Evolutionary conservation across 495 filamentous ascomycete genomes (phyloP), one percentile per base, ranked within the genome.

Genomic region (Penicillium silybi): DNA sequence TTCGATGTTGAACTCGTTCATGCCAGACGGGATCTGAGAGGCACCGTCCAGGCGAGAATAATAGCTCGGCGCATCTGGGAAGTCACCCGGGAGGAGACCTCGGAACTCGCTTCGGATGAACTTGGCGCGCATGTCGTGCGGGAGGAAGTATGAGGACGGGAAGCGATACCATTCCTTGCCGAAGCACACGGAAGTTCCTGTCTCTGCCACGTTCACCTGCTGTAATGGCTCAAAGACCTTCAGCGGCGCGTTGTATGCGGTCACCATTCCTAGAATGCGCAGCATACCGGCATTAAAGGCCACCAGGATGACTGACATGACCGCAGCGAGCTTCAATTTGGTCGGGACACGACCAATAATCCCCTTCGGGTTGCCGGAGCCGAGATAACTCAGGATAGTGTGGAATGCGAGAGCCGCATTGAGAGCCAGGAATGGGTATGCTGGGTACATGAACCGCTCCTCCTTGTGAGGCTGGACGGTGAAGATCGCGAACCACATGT

Each of bases 111-210:
- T 93, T 57, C 85, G 87, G 45, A 99, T 74, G 58, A 96, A 97
- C 53, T 89, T 95, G 51, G 88, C 88, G 38, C 80, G 80, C 78
- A 91, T 86, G 40, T 78, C 77, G 6, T 83, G 67, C 0, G 95
- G 95, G 0, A 99, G 76, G 65, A 92, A 89, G 71, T 92, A 97
- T 4, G 89, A 92, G 13, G 88, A 91, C 10, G 95, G 95, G 62
- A 95, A 99, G 42, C 95, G 88, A 65, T 99, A 97, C 95, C 95
- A 99, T 66, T 99, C 95, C 66, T 97, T 97, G 38, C 87, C 92
- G 41, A 96, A 80, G 68, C 95, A 99, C 4, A 99, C 81, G 23
- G 74, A 82, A 40, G 85, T 85, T n/a, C 83, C 85, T 2, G 66
- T 62, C 3, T 73, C 65, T 7, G 74, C 73, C 6, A 85, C 48